A percentile compares a stretch with the other conserved stretches of the same genome.
Conservation (phyloP, 306 rosid species). For the Geum urbanum region DNA sequence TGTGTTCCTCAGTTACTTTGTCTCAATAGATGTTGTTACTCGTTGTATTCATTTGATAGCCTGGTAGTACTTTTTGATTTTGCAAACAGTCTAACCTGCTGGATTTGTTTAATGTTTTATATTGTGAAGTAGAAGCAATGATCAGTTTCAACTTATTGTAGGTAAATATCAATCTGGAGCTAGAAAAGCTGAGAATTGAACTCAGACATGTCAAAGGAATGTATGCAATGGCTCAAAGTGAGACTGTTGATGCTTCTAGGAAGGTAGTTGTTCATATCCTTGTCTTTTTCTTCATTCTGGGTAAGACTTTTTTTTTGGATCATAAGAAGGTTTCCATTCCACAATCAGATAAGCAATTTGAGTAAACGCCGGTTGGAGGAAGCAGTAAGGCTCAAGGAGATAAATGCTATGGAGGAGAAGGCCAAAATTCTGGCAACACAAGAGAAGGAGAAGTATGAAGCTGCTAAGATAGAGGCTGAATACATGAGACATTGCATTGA, state of each 20-base stretch:
- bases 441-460: constrained; percentile 59
- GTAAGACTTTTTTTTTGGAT: background rate
- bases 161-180: constrained; percentile 63
- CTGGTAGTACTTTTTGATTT: background rate
- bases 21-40: background rate
- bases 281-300: constrained; percentile 9
- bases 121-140: background rate
- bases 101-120: too few relatives aligned
- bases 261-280: constrained; percentile 46
- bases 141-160: constrained; percentile 31
- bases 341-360: constrained; percentile 57
- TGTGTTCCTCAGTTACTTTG: constrained; percentile 12
- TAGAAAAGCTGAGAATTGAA: constrained; percentile 82
- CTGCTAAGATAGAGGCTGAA: constrained; percentile 54
- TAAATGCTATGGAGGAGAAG: constrained; percentile 47
- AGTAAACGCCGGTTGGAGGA: constrained; percentile 48
- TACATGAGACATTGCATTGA: constrained; percentile 55
- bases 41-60: background rate
- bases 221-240: constrained; percentile 75
- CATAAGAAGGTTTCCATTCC: constrained; percentile 28
- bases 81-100: background rate
- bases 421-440: constrained; percentile 47
- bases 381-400: constrained; percentile 55
- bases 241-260: constrained; percentile 63
- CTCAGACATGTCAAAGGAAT: constrained; percentile 85